Evolutionary conservation across 148 eudicot species (phyloP).

Genomic region (Chenopodium formosanum): DNA sequence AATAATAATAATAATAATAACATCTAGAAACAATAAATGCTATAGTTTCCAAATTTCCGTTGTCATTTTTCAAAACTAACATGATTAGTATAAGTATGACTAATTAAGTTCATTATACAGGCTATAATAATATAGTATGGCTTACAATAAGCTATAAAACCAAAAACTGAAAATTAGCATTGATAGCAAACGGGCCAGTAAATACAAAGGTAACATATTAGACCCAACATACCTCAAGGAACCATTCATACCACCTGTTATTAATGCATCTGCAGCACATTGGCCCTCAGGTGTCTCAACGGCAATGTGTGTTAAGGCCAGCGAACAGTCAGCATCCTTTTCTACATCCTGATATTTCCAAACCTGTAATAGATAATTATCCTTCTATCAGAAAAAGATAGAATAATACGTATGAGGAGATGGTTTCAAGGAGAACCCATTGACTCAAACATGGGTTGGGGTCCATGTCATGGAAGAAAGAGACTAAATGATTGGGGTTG

Average conservation of each 20-base stretch:
- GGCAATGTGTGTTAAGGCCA: constrained; percentile 42
- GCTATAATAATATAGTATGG: too few species aligned
- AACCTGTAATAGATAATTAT: constrained; percentile 39
- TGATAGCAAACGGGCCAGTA: too few species aligned
- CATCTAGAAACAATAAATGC: too few species aligned
- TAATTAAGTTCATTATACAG: too few species aligned
- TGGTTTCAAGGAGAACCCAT: not conserved
- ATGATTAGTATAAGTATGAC: too few species aligned
- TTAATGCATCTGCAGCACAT: constrained; percentile 41
- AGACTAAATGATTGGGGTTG: not conserved
- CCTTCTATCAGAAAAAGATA: not conserved
- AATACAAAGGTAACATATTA: not conserved
- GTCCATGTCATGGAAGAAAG: not conserved
- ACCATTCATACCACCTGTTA: constrained; percentile 53
- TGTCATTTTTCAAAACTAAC: too few species aligned
- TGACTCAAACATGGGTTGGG: not conserved
- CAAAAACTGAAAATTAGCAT: not conserved
- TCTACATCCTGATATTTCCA: constrained; percentile 63
- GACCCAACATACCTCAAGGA: constrained; percentile 45
- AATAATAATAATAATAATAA: too few species aligned
- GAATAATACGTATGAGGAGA: not conserved
- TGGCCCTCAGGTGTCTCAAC: constrained; percentile 50
- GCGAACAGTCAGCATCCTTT: constrained; percentile 43
- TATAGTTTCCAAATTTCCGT: too few species aligned
- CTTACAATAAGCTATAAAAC: not conserved